phyloP scores from a whole-genome alignment of 2,329 filamentous ascomycete species.

The Phyllosticta capitalensis region DNA sequence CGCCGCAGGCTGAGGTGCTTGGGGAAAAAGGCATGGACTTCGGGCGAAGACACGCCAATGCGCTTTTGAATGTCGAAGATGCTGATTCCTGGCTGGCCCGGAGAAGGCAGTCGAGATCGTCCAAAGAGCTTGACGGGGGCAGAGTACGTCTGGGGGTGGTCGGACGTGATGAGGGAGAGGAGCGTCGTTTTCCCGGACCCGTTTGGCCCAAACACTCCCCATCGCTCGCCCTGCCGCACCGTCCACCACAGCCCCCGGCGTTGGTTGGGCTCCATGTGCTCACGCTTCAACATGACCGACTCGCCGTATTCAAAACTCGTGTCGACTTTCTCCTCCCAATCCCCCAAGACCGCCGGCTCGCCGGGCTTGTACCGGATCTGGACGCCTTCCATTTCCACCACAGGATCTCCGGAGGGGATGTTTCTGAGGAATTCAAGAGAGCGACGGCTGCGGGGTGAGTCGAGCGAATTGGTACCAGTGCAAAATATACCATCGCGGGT shows the following conservation, averaged over 20 bases:
- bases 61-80: conserved; percentile 87
- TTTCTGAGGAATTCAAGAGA: neutral
- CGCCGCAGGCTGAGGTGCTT: conserved; percentile 62
- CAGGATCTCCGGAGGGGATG: conserved; percentile 47
- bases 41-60: conserved; percentile 87
- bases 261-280: neutral
- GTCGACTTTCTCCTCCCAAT: conserved; percentile 64
- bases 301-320: neutral
- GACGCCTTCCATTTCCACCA: conserved; percentile 84
- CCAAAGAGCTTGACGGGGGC: conserved; percentile 82
- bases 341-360: conserved; percentile 56
- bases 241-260: conserved; percentile 68
- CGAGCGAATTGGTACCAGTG: neutral
- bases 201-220: conserved; percentile 89
- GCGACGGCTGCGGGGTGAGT: neutral
- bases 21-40: conserved; percentile 90
- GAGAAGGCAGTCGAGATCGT: conserved; percentile 65
- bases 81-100: conserved; percentile 63
- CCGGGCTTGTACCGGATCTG: conserved; percentile 71
- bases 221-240: conserved; percentile 71
- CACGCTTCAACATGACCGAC: conserved; percentile 27
- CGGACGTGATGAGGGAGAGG: conserved; percentile 83
- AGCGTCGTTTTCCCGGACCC: conserved; percentile 91
- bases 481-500: neutral
- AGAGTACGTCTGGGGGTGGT: conserved; percentile 90